These are phyloP conservation scores for Cordyceps militaris DNA, from an alignment of 2,329 filamentous ascomycete genomes.

Conservation along the genomic window DNA sequence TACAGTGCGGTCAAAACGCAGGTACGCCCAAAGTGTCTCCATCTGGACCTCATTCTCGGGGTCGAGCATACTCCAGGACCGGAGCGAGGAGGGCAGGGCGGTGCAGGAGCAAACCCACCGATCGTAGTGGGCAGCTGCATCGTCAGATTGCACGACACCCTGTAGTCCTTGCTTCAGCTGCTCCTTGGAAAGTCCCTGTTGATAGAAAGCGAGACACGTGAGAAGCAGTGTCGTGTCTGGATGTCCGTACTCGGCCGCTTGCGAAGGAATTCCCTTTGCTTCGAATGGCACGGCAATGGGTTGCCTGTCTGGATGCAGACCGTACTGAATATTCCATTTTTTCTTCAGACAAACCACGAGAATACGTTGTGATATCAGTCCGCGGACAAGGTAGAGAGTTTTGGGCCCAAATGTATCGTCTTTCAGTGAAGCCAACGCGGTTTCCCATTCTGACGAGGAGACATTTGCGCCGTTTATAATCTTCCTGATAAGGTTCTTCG, in stretches of 20 bases:
- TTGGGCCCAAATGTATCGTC: slow-evolving; percentile 27
- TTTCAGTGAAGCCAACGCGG: slow-evolving; percentile 19
- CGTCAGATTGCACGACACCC: slow-evolving; percentile 46
- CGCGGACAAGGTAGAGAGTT: slow-evolving; percentile 50
- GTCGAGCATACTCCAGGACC: slow-evolving; percentile 51
- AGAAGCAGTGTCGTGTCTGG: slow-evolving; percentile 59
- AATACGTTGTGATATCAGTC: slow-evolving; percentile 54
- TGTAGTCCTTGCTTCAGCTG: slow-evolving; percentile 46
- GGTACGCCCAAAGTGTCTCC: slow-evolving; percentile 39
- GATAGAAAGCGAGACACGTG: slow-evolving; percentile 62
- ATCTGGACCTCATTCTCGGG: slow-evolving; percentile 48
- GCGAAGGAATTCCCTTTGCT: slow-evolving; percentile 57
- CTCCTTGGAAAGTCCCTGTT: slow-evolving; percentile 42
- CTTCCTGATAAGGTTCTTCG: neutral
- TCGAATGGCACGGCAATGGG: slow-evolving; percentile 61
- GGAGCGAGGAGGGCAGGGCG: slow-evolving; percentile 37
- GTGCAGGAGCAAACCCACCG: slow-evolving; percentile 35
- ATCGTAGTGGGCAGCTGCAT: slow-evolving; percentile 50
- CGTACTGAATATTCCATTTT: slow-evolving; percentile 61
- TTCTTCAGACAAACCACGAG: slow-evolving; percentile 54
- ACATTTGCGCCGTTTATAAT: neutral
- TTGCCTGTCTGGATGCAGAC: slow-evolving; percentile 44
- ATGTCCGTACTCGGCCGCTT: slow-evolving; percentile 60
- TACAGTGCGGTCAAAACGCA: slow-evolving; percentile 42
- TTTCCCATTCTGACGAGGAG: neutral